phyloP scores from a whole-genome alignment of 2,329 filamentous ascomycete species.

The Chaetoscypha palmicola region DNA sequence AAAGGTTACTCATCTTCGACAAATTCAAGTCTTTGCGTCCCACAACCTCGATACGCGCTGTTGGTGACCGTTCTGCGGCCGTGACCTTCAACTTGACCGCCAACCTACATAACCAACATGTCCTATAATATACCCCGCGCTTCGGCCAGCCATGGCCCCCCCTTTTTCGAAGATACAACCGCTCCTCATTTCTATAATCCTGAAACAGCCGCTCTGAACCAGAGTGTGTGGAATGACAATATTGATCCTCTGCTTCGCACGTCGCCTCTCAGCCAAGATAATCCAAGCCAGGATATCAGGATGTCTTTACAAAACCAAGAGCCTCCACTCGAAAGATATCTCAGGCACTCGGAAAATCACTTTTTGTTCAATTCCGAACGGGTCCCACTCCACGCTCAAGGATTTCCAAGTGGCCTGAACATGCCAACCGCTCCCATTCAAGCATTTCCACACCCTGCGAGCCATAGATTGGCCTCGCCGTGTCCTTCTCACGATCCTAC shows the following conservation, averaged over 20 bases:
- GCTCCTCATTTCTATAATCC: slow-evolving; percentile 8
- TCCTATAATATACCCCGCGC: slow-evolving; percentile 9
- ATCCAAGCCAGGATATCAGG: neutral
- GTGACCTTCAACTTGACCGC: neutral
- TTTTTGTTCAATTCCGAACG: slow-evolving; percentile 13
- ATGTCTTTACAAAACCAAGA: slow-evolving; percentile 10
- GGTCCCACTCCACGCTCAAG: slow-evolving; percentile 1
- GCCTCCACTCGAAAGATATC: slow-evolving; percentile 18
- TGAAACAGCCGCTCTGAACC: slow-evolving; percentile 7
- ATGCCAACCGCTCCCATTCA: slow-evolving; percentile 12
- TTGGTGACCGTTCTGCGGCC: slow-evolving; percentile 3
- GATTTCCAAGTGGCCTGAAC: slow-evolving; percentile 2
- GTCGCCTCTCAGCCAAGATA: slow-evolving; percentile 3
- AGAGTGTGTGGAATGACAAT: slow-evolving; percentile 12
- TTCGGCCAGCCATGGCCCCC: slow-evolving; percentile 5
- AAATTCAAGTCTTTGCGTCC: slow-evolving; percentile 2
- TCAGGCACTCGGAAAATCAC: slow-evolving; percentile 13
- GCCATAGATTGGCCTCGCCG: slow-evolving; percentile 19
- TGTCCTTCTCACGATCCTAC: slow-evolving; percentile 22
- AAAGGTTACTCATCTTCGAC: neutral
- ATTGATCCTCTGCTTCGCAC: slow-evolving; percentile 18
- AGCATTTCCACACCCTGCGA: slow-evolving; percentile 13
- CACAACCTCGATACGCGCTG: slow-evolving; percentile 8
- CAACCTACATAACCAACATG: slow-evolving; percentile 2
- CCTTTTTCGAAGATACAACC: slow-evolving; percentile 10